phyloP scores from a whole-genome alignment of 78 protist species.

The Fonticula alba region DNA sequence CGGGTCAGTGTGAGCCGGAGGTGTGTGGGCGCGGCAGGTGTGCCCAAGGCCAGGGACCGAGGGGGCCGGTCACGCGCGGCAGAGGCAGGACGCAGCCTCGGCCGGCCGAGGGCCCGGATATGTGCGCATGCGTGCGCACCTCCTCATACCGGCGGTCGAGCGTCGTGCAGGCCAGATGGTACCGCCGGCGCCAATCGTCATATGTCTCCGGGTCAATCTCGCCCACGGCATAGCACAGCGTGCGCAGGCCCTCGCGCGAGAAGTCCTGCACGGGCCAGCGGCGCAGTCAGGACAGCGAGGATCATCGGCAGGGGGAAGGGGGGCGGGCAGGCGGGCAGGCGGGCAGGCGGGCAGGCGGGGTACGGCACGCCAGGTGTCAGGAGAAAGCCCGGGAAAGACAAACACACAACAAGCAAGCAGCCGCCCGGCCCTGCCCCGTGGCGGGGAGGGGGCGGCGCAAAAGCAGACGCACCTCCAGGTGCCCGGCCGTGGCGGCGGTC shows the following conservation, averaged over 20 bases:
- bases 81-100: no score
- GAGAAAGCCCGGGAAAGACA: neutral
- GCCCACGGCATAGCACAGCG: constrained; percentile 51
- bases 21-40: neutral
- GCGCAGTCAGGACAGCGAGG: neutral
- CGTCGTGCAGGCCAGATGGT: constrained; percentile 21
- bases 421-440: no score
- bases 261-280: constrained; percentile 25
- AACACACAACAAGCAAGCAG: no score
- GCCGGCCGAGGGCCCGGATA: no score
- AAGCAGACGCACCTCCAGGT: neutral
- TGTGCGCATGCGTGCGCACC: constrained; percentile 2
- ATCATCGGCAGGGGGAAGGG: no score
- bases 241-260: constrained; percentile 62
- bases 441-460: no score
- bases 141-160: constrained; percentile 20
- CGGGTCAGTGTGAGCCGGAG: neutral
- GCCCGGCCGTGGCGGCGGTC: neutral
- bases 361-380: no score
- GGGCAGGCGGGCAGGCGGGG: no score
- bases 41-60: no score
- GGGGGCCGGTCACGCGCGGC: no score
- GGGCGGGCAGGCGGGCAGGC: no score
- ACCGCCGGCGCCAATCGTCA: constrained; percentile 17
- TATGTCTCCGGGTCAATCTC: constrained; percentile 21